Evolutionary conservation across 1,284 basidiomycete species (phyloP), one percentile per base, ranked within the genome.

Genomic region (Puccinia polysora): DNA sequence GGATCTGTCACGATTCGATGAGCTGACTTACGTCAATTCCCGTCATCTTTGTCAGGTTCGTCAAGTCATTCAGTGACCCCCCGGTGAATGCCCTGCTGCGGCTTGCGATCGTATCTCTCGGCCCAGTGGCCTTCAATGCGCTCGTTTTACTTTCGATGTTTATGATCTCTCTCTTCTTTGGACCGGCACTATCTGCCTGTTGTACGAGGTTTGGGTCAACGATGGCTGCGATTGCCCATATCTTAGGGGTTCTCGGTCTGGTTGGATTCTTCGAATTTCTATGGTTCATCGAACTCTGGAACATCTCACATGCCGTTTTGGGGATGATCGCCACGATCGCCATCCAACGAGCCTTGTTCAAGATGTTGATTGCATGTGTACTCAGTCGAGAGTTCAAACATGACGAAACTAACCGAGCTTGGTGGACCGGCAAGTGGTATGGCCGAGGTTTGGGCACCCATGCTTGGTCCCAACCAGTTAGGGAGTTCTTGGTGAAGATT

Each of bases 371-470:
- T 77, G 84, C 92, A 0, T 87, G 94, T 69, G 91, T 94, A 85
- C 83, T 97, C 50, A 89, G 91, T 38, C 88, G 93, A 75, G 93
- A 97, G 81, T 94, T 95, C 85, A 96, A 96, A 82, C 91, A 95
- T 78, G 93, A 97, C 79, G 92, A 96, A 83, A 93, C 91, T 23
- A 97, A 96, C 82, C 85, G 91, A 38, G 92, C 92, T 8, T 97
- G 92, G 92, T 97, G 93, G 93, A 94, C 91, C 49, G 92, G 93
- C 78, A 86, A 90, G 76, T 96, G 92, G 92, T 94, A 93, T 80
- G 91, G 91, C 69, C 88, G 92, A 62, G 91, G 91, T 3, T 84
- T 96, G 38, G 93, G 93, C 49, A 78, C 86, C 2, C 88, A 91
- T 80, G 90, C 87, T 52, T 88, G 93, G 85, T 91, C 90, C 20